A percentile compares a stretch with the other conserved stretches of the same genome.
Evolutionary conservation across 306 rosid species (phyloP).

Genomic region (Benincasa hispida): DNA sequence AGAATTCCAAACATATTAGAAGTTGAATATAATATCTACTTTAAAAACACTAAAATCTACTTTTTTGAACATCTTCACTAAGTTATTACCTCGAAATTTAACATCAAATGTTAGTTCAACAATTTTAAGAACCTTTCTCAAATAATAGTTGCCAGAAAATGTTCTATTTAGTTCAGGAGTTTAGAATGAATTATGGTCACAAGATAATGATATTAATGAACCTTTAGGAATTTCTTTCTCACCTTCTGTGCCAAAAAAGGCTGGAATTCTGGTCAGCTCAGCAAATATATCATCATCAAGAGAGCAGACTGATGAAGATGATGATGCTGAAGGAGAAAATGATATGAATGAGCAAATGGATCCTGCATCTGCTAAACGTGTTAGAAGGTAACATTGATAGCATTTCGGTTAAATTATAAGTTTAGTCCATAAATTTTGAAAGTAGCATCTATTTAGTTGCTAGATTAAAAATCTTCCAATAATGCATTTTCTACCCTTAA

Average conservation of each 20-base stretch:
- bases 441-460: background rate
- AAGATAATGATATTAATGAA: conserved; percentile 39
- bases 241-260: conserved; percentile 25
- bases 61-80: background rate
- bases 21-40: background rate
- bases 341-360: conserved; percentile 39
- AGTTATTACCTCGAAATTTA: background rate
- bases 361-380: conserved; percentile 62
- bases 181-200: conserved; percentile 37
- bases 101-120: background rate
- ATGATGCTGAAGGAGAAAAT: conserved; percentile 34
- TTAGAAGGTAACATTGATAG: conserved; percentile 50
- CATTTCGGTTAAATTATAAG: background rate
- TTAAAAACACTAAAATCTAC: background rate
- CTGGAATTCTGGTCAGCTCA: conserved; percentile 26
- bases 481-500: too few species aligned
- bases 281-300: conserved; percentile 61
- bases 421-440: background rate
- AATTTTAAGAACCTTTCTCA: background rate
- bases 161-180: conserved; percentile 32
- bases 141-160: background rate
- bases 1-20: background rate
- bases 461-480: too few species aligned
- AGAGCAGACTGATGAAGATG: conserved; percentile 80
- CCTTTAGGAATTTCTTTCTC: conserved; percentile 28